These are phyloP conservation scores for Suillus subaureus DNA, from an alignment of 768 basidiomycete genomes.

Conservation along the genomic window DNA sequence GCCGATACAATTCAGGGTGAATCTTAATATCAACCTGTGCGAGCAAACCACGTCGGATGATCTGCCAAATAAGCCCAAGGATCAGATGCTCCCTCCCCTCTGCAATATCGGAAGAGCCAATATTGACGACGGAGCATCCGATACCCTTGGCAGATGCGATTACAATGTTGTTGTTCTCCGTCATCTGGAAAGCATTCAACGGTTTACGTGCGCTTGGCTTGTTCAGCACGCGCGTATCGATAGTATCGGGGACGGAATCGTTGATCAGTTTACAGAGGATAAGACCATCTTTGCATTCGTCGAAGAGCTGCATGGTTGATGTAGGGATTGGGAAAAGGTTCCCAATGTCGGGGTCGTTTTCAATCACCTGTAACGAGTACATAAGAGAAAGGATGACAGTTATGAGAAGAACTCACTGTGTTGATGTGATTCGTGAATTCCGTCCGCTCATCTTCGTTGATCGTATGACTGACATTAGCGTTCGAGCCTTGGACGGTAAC, in stretches of 20 bases:
- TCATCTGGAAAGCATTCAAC: conserved; percentile 98
- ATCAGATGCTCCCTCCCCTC: conserved; percentile 97
- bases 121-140: conserved; percentile 98
- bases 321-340: conserved; percentile 89
- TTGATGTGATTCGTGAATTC: conserved; percentile 99
- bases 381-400: neutral
- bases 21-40: conserved; percentile 97
- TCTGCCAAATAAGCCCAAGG: conserved; percentile 97
- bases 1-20: conserved; percentile 93
- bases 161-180: conserved; percentile 99
- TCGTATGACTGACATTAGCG: conserved; percentile 93
- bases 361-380: conserved; percentile 70
- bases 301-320: conserved; percentile 97
- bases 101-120: conserved; percentile 89
- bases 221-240: conserved; percentile 97
- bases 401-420: conserved; percentile 53
- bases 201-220: conserved; percentile 79
- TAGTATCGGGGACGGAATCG: conserved; percentile 98
- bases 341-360: conserved; percentile 85
- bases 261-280: conserved; percentile 98
- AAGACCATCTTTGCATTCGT: conserved; percentile 94
- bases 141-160: conserved; percentile 98
- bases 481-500: conserved; percentile 95
- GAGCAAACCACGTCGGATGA: conserved; percentile 92
- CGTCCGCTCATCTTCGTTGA: conserved; percentile 93